Conservation (phyloP, 768 basidiomycete genomes). For the Pleurotus pulmonarius region DNA sequence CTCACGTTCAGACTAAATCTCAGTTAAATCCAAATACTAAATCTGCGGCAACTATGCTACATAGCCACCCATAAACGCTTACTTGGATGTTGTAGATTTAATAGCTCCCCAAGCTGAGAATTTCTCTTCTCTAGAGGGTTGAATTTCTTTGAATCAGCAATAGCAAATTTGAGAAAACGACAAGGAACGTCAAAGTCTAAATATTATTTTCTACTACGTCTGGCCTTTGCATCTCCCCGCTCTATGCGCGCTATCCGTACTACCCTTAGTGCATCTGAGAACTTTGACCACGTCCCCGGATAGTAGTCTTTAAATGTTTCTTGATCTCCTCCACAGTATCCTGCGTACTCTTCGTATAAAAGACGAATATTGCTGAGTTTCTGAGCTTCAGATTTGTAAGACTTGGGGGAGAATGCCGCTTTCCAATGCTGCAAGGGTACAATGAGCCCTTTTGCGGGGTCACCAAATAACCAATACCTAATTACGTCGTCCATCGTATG, state of each 20-base stretch:
- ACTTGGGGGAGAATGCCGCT: constrained; percentile 4
- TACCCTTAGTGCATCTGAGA: constrained; percentile 8
- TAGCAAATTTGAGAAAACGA: too few species aligned
- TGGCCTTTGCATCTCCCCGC: constrained; percentile 6
- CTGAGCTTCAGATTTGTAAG: constrained; percentile 9
- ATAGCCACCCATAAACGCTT: too few species aligned
- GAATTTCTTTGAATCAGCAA: too few species aligned
- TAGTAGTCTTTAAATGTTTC: constrained; percentile 6
- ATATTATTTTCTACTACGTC: background rate
- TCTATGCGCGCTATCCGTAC: constrained; percentile 3
- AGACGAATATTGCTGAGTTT: constrained; percentile 7
- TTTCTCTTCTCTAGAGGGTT: too few species aligned
- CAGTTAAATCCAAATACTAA: too few species aligned
- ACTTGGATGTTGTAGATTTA: too few species aligned
- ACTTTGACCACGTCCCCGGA: constrained; percentile 3
- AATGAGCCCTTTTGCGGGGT: constrained; percentile 10
- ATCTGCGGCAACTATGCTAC: too few species aligned
- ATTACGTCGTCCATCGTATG: constrained; percentile 16
- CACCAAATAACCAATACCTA: constrained; percentile 13
- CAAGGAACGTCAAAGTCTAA: background rate
- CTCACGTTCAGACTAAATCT: too few species aligned
- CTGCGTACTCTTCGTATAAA: constrained; percentile 4
- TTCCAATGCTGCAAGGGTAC: constrained; percentile 14
- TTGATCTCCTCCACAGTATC: constrained; percentile 7
- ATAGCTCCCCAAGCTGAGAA: too few species aligned